Evolutionary conservation across 2,329 filamentous ascomycete species (phyloP), one percentile per base, ranked within the genome.

Genomic region (Didymella pomorum): DNA sequence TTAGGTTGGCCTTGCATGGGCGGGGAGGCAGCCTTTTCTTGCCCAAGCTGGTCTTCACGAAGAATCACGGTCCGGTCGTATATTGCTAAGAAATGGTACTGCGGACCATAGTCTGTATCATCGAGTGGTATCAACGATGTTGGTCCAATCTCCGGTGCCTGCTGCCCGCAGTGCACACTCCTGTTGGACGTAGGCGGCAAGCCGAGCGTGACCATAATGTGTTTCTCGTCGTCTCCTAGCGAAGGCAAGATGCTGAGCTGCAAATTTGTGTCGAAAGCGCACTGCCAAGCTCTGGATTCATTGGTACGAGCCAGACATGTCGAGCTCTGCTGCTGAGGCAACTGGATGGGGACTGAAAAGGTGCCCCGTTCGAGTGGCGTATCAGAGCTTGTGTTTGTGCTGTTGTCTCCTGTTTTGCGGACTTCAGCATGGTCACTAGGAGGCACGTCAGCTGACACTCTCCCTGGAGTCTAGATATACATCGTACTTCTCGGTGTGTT

Each of bases 1-100:
- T 31, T 53, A 8, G 23, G 42, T 23, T 42, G 47, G 12, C 5
- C 42, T 25, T 39, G 29, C 29, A 23, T 47, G 20, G 18, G 54
- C 35, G 25, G 16, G n/a, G 14, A 45, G 35, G 16, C 29, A 14
- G 12, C 21, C 25, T 23, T 46, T 3, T 58, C 39, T 0, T 48
- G 43, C 14, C 55, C 47, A 3, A 73, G 49, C 18, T 68, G 61
- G 21, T 60, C 48, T 37, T 67, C 64, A 2, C 52, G 42, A 0
- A 74, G 55, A 2, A 73, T 51, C 3, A 72, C 63, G 2, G 60
- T 61, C 5, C 69, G 71, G 26, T 69, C 52, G 48, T 73, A 73
- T 7, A 35, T 63, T 18, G 69, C 59, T 18, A 51, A 58, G 43
- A 74, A 73, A 9, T 63, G 49, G 44, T 71, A 73, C 9, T 63